Evolutionary conservation across 805 yeast species (phyloP).

Genomic region (Hanseniaspora lachancei): DNA sequence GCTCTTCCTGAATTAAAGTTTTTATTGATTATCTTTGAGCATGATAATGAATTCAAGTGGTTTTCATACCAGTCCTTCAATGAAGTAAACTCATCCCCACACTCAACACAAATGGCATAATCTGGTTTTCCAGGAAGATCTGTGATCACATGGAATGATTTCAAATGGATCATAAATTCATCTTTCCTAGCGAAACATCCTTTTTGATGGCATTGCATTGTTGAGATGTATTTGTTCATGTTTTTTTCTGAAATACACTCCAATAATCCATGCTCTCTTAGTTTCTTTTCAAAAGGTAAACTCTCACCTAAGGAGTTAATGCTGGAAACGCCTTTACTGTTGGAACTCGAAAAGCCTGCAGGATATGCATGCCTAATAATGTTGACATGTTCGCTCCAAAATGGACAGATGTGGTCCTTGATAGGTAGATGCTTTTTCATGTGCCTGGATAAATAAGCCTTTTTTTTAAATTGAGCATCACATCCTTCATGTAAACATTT

Average conservation of each 20-base stretch:
- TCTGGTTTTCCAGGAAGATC: slow-evolving; percentile 51
- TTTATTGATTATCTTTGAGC: slow-evolving; percentile 22
- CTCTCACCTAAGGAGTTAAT: too few relatives aligned
- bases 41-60: slow-evolving; percentile 51
- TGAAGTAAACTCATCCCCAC: slow-evolving; percentile 41
- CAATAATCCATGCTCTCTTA: background rate
- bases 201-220: slow-evolving; percentile 38
- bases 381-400: slow-evolving; percentile 31
- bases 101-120: slow-evolving; percentile 60
- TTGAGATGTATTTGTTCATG: slow-evolving; percentile 19
- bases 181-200: slow-evolving; percentile 71
- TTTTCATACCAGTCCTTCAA: slow-evolving; percentile 56
- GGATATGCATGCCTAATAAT: background rate
- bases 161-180: slow-evolving; percentile 65
- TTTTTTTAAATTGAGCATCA: slow-evolving; percentile 55
- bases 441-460: slow-evolving; percentile 62
- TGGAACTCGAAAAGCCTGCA: background rate
- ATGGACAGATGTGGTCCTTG: slow-evolving; percentile 73
- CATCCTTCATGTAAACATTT: slow-evolving; percentile 32
- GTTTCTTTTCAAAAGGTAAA: slow-evolving; percentile 15
- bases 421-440: slow-evolving; percentile 63
- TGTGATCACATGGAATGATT: slow-evolving; percentile 50
- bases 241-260: background rate
- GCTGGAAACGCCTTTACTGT: background rate
- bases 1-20: slow-evolving; percentile 9